Evolutionary conservation across 192 early-diverging fungal genomes (phyloP), one percentile per base, ranked within the genome.

Genomic region (Chytriomyces sp.): DNA sequence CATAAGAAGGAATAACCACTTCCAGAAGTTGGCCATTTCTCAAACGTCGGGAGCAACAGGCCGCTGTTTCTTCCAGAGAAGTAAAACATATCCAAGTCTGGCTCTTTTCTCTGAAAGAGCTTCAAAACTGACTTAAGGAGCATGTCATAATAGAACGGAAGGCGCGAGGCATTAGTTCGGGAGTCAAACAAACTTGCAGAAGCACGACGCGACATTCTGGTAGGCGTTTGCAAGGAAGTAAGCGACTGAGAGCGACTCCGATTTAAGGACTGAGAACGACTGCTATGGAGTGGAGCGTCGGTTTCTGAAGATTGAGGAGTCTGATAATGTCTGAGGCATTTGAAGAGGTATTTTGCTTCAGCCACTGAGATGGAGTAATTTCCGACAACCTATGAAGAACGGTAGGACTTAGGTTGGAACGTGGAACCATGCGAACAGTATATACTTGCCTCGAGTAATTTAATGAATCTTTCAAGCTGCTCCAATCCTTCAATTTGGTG

Each of bases 21-120:
- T 14, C 55, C 60, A 32, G 52, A 54, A 6, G 40, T 22, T 8
- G 79, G 79, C 76, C 76, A 83, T 33, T 73, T 75, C 41, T 70
- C 73, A 4, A 74, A 25, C 32, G 39, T 38, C 8, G 77, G 72
- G 7, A 78, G 4, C 6, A 70, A 34, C 10, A 83, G 72, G 1
- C 82, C 82, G n/a, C 70, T 68, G 10, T 44, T 52, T 36, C 58
- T 31, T 6, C 78, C 82, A 5, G 73, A 68, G 59, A 78, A 83
- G n/a, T 75, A 74, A 59, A 78, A 83, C 54, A 80, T 75, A 52
- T 83, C 78, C 58, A 83, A 44, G 52, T 83, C 78, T 7, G 61
- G 73, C n/a, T 73, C 70, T 55, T 80, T 66, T 28, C 73, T 55
- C 26, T 72, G 73, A 54, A 69, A 66, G 38, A 83, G 49, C 6